phyloP scores from a whole-genome alignment of 345 rosid species.

The Syzygium jambos region DNA sequence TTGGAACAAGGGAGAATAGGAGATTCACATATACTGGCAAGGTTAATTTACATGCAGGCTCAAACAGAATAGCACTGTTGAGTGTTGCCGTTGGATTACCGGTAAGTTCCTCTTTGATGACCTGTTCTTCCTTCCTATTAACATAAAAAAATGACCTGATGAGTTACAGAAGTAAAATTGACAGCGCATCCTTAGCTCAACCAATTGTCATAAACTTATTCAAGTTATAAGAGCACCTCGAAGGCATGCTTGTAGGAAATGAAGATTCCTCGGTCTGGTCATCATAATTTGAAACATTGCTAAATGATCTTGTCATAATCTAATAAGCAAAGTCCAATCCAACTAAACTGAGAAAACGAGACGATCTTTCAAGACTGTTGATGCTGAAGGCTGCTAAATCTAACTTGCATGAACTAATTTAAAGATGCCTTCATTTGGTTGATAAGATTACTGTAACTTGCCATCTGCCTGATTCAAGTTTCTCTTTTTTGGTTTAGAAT shows the following conservation, averaged over 20 bases:
- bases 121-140: not conserved
- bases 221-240: not conserved
- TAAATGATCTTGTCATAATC: not conserved
- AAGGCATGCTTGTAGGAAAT: not conserved
- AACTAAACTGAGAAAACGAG: not conserved
- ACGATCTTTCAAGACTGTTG: not conserved
- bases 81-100: constrained; percentile 97
- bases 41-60: constrained; percentile 73
- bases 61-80: constrained; percentile 82
- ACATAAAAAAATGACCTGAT: not conserved
- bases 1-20: constrained; percentile 73
- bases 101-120: constrained; percentile 33
- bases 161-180: not conserved
- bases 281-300: not conserved
- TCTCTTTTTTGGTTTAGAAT: constrained; percentile 31
- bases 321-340: not conserved
- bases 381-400: not conserved
- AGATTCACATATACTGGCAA: constrained; percentile 67
- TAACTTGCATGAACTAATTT: not conserved
- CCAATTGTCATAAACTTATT: not conserved
- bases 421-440: not conserved
- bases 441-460: not conserved
- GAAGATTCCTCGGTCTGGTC: not conserved
- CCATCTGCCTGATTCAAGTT: not conserved
- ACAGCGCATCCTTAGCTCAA: not conserved